A percentile compares a stretch with the other conserved stretches of the same genome.
Conservation (phyloP, 129 eudicot species). For the Flaveria ramosissima region DNA sequence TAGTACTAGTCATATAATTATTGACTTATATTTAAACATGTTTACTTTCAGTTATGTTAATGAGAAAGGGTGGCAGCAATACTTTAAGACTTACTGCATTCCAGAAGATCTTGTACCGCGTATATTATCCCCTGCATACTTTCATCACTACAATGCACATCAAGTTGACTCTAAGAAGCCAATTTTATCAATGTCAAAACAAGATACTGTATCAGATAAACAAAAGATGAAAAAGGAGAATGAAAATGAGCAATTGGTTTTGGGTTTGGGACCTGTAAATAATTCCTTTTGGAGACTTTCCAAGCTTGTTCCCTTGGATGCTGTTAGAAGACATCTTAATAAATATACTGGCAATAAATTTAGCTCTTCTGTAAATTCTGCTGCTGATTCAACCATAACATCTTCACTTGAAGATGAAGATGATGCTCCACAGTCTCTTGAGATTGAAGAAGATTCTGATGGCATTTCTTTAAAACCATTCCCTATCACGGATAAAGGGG, state of each 20-base stretch:
- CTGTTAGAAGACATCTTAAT: conserved; percentile 65
- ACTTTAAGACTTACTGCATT: conserved; percentile 93
- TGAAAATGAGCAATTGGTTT: conserved; percentile 82
- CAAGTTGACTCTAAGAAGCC: conserved; percentile 45
- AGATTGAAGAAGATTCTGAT: conserved; percentile 93
- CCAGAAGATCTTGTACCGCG: conserved; percentile 99
- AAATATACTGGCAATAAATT: conserved; percentile 52
- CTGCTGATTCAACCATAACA: conserved; percentile 47
- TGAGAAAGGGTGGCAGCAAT: conserved; percentile 85
- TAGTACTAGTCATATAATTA: background rate
- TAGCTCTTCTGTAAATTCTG: conserved; percentile 45
- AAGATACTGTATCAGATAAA: conserved; percentile 38
- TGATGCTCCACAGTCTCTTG: conserved; percentile 76
- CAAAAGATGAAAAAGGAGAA: conserved; percentile 58
- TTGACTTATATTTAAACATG: conserved; percentile 9
- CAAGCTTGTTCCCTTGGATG: conserved; percentile 89
- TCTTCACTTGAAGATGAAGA: conserved; percentile 60
- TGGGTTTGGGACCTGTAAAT: conserved; percentile 93
- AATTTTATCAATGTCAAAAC: conserved; percentile 29
- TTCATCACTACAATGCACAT: conserved; percentile 91
- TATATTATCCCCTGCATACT: conserved; percentile 93
- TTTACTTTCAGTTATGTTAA: conserved; percentile 69
- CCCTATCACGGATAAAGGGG: conserved; percentile 49
- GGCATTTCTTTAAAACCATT: conserved; percentile 89
- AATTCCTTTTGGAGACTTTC: conserved; percentile 97